Conservation (phyloP, 2,329 filamentous ascomycete species). For the Fusarium bactridioides region DNA sequence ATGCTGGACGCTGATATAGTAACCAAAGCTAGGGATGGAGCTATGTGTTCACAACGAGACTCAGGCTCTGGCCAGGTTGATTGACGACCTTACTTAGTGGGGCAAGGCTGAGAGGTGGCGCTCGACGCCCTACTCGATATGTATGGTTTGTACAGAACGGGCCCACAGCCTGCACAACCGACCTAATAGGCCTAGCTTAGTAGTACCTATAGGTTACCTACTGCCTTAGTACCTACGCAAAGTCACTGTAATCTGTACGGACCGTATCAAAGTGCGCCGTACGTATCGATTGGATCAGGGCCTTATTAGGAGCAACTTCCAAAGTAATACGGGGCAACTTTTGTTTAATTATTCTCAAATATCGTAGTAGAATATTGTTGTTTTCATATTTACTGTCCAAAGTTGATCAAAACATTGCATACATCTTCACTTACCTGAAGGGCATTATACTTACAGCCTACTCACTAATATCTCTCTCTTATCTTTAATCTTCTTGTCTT, state of each 20-base stretch:
- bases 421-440: background rate
- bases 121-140: background rate
- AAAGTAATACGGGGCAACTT: background rate
- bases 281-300: too few species aligned
- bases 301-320: background rate
- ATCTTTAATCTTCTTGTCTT: background rate
- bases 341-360: background rate
- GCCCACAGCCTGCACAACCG: too few species aligned
- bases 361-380: background rate
- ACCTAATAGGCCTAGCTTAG: too few species aligned
- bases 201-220: too few species aligned
- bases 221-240: too few species aligned
- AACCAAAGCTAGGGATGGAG: conserved; percentile 8
- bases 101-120: background rate
- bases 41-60: conserved; percentile 25
- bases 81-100: background rate
- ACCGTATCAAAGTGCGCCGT: too few species aligned
- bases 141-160: too few species aligned
- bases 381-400: background rate
- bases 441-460: background rate
- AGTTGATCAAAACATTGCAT: background rate
- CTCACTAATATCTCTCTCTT: background rate
- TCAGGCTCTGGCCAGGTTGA: background rate
- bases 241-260: too few species aligned
- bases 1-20: background rate